These are phyloP conservation scores for Hansenula lynferdii DNA, from an alignment of 1,139 yeast genomes.

Conservation along the genomic window DNA sequence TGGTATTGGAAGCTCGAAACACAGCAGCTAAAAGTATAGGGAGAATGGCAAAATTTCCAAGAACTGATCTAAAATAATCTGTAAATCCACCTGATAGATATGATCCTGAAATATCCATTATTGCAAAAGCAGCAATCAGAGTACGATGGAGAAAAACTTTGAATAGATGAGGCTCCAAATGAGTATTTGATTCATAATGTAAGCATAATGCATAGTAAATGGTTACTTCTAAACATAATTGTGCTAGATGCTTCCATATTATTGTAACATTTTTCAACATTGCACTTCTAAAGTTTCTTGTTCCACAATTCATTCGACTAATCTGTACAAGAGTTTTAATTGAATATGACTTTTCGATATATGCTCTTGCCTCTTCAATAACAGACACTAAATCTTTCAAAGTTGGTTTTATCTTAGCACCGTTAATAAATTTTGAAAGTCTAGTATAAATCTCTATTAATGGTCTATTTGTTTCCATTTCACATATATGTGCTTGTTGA, in stretches of 20 bases:
- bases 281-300: constrained; percentile 5
- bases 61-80: constrained; percentile 3
- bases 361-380: constrained; percentile 6
- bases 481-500: constrained; percentile 11
- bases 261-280: constrained; percentile 8
- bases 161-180: constrained; percentile 7
- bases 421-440: constrained; percentile 8
- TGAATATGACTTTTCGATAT: constrained; percentile 7
- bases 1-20: constrained; percentile 3
- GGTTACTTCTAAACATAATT: constrained; percentile 9
- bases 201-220: constrained; percentile 7
- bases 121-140: neutral
- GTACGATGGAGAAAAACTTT: constrained; percentile 5
- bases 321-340: constrained; percentile 5
- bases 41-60: constrained; percentile 9
- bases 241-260: constrained; percentile 7
- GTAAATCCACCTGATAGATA: constrained; percentile 10
- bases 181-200: constrained; percentile 12
- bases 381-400: constrained; percentile 4
- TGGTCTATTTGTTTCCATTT: constrained; percentile 1
- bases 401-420: constrained; percentile 7
- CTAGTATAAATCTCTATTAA: constrained; percentile 6
- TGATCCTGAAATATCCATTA: constrained; percentile 10
- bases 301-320: constrained; percentile 2
- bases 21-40: constrained; percentile 9